These are phyloP conservation scores for Syncephalastrum contaminatum DNA, from an alignment of 371 early-diverging fungal species.

Conservation along the genomic window DNA sequence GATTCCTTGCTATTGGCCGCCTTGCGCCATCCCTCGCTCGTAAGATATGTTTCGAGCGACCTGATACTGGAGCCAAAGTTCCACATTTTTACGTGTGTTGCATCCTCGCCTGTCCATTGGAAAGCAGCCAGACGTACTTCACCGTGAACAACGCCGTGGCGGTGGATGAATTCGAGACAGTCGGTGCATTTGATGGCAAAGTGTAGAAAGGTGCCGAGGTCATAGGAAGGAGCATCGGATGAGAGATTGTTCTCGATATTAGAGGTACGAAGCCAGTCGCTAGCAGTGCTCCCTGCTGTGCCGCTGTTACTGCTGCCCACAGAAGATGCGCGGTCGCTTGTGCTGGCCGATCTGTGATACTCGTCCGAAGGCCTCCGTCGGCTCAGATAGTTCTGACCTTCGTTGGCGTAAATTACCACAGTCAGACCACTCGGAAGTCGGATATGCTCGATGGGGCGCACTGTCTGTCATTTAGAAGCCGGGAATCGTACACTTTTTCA, in stretches of 20 bases:
- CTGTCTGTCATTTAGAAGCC: slow-evolving; percentile 6
- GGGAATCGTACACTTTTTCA: not conserved
- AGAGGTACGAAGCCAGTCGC: slow-evolving; percentile 5
- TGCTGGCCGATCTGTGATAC: not conserved
- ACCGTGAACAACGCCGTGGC: slow-evolving; percentile 41
- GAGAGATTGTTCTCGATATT: no score
- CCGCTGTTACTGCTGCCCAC: slow-evolving; percentile 4
- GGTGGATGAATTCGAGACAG: slow-evolving; percentile 44
- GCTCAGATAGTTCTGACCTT: slow-evolving; percentile 24
- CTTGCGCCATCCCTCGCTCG: slow-evolving; percentile 48
- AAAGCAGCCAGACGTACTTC: slow-evolving; percentile 39
- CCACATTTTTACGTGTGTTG: slow-evolving; percentile 33
- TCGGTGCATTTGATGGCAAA: slow-evolving; percentile 47
- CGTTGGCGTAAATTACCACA: slow-evolving; percentile 37
- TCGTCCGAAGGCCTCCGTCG: slow-evolving; percentile 3
- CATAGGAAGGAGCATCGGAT: slow-evolving; percentile 16
- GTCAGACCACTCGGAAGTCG: slow-evolving; percentile 37
- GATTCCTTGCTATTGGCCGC: slow-evolving; percentile 34
- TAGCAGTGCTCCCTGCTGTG: slow-evolving; percentile 4
- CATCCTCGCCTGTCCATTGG: slow-evolving; percentile 39
- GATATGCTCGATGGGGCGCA: slow-evolving; percentile 38
- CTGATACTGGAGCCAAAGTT: slow-evolving; percentile 38
- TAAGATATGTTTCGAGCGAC: slow-evolving; percentile 34
- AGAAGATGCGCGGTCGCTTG: slow-evolving; percentile 4
- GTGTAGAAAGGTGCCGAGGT: slow-evolving; percentile 41